Evolutionary conservation across 2,329 filamentous ascomycete species (phyloP).

Genomic region (Cordyceps cateniannulata): DNA sequence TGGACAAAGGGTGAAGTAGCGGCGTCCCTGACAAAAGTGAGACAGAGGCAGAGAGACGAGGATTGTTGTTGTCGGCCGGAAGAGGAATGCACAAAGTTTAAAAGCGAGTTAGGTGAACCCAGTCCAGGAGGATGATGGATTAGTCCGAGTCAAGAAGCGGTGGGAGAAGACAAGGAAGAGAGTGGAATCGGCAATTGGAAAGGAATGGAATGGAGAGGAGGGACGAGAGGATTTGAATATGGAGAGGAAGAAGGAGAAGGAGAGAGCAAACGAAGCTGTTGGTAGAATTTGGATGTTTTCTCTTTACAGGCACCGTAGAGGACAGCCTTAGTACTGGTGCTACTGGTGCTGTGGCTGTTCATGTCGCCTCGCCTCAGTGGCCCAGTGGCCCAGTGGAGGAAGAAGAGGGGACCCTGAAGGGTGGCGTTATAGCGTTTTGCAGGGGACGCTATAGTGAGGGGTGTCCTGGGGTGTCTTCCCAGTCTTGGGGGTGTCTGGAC

Average conservation of each 20-base stretch:
- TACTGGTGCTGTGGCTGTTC: neutral
- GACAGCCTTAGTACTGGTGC: neutral
- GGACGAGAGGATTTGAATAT: neutral
- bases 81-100: neutral
- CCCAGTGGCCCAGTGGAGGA: neutral
- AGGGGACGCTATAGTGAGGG: neutral
- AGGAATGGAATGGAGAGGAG: neutral
- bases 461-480: neutral
- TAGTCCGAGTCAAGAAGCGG: neutral
- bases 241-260: neutral
- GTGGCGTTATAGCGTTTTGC: neutral
- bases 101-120: neutral
- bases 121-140: neutral
- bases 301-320: neutral
- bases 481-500: too few species aligned
- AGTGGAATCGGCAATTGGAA: neutral
- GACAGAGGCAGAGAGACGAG: neutral
- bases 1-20: neutral
- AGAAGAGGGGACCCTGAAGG: neutral
- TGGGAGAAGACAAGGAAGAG: neutral
- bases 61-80: conserved; percentile 1
- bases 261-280: neutral
- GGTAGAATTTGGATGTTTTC: neutral
- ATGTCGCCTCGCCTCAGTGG: too few species aligned
- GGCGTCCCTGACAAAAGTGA: neutral